phyloP scores from a whole-genome alignment of 495 filamentous ascomycete genomes.

The Neurospora sp. region DNA sequence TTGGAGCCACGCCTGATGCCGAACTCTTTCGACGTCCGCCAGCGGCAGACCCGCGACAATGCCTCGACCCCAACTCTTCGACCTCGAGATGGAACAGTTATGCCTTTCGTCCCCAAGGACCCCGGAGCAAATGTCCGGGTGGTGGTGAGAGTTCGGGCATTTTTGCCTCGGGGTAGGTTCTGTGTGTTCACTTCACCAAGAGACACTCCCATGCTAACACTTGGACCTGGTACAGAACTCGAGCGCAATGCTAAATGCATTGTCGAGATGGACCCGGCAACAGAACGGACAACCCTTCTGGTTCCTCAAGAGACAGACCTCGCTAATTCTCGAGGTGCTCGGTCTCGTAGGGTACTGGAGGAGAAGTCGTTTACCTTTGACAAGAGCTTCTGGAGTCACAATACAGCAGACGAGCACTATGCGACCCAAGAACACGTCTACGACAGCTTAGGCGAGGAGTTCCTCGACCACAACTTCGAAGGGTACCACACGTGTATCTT shows the following conservation, averaged over 20 bases:
- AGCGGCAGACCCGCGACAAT: constrained; percentile 39
- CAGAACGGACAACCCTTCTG: constrained; percentile 71
- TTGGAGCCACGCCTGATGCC: constrained; percentile 37
- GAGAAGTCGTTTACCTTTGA: constrained; percentile 93
- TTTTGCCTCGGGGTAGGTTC: constrained; percentile 71
- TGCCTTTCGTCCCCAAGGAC: constrained; percentile 35
- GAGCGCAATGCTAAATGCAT: constrained; percentile 73
- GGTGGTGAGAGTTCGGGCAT: constrained; percentile 84
- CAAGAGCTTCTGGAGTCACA: constrained; percentile 94
- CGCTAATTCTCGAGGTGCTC: constrained; percentile 51
- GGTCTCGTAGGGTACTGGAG: constrained; percentile 67
- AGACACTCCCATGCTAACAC: not conserved
- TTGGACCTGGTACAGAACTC: constrained; percentile 50
- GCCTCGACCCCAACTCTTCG: constrained; percentile 64
- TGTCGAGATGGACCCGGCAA: constrained; percentile 78
- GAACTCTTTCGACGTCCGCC: constrained; percentile 20
- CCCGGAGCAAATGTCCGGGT: constrained; percentile 85
- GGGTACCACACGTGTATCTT: constrained; percentile 99
- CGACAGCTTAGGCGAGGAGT: constrained; percentile 88
- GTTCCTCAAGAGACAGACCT: constrained; percentile 53
- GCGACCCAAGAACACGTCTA: constrained; percentile 82
- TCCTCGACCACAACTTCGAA: constrained; percentile 98
- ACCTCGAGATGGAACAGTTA: constrained; percentile 54
- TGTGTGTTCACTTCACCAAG: not conserved
- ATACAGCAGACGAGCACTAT: constrained; percentile 52